Base-by-base conservation (phyloP, 768 basidiomycete genomes). In the Gloeophyllum trabeum region DNA sequence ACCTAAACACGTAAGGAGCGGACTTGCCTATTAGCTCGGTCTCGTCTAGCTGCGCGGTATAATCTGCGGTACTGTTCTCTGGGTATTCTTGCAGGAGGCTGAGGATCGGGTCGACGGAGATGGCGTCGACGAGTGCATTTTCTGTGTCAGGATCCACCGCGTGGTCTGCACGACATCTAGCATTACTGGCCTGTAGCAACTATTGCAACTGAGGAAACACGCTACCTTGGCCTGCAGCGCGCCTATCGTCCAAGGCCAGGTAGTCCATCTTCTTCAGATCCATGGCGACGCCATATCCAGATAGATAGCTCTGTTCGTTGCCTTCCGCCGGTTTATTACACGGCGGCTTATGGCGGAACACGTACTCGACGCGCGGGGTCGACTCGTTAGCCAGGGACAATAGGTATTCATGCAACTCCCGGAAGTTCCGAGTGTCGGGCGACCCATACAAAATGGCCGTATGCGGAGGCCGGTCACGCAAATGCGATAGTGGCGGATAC, bases 251-350 rank as follows among this genome's bases (percentile, higher is more conserved):
- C 5, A 97, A 64, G 3, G 83, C 91, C 10, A 97, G 73, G 56
- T 98, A 99, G 52, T 99, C 96, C 71, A 78, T 96, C 65, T 93
- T 96, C 69, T 99, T 99, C 51, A 99, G 61, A 50, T 94, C 90
- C 41, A 99, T 65, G 18, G 84, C 71, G 5, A 93, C 93, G 3
- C 96, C 96, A 51, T 90, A 99, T 4, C 94, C 94, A 3, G 84
- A 79, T 5, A 99, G 64, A 52, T 72, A 69, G 44, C 61, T 72
- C 18, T 58, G 49, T 1, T 51, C 52, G 0, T 51, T 39, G 16
- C 51, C 52, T 0, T 54, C 47, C 7, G 43, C 44, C 4, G 43
- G 42, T 21, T 21, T 37, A 10, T 7, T 7, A 37, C 10, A 19
- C 1, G 74, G 66, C 3, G 81, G 78, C 3, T 73, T 63, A 43